Evolutionary conservation across 164 flowering plant species (phyloP), one percentile per base, ranked within the genome.

Genomic region (Protea cynaroides): DNA sequence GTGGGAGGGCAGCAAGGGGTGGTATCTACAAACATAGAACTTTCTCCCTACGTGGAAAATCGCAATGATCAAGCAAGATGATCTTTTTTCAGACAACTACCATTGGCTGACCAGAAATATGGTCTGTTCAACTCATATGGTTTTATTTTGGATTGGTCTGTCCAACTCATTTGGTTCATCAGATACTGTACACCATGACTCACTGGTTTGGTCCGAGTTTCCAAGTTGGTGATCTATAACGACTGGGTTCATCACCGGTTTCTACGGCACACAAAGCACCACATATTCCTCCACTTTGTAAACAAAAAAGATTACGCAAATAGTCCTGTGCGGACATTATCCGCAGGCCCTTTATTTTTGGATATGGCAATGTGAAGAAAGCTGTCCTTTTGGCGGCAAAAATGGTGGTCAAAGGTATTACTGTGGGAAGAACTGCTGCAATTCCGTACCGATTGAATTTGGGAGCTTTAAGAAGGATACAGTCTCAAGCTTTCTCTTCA

Each of bases 361-460:
- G 52, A n/a, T 15, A 1, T 49, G 52, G 52, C 18, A 14, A 46
- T 10, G 50, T 46, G 13, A 1, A 49, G n/a, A 18, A 4, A 12
- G 46, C 46, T 49, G 34, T 62, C 13, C 8, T 7, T 52, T n/a
- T 50, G n/a, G 73, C 68, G 72, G 72, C 71, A 24, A 71, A 58
- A 66, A 49, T 76, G 77, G 72, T 72, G 51, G 67, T 72, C 7
- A 72, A 78, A 38, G 23, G 66, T 24, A 46, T 71, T 0, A 57
- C 62, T 4, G 64, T 56, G 11, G 66, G 63, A 15, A 56, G 66
- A 71, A 58, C 71, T 29, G 34, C 60, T 47, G 22, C 40, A 34
- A 49, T 66, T 65, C 25, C 72, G 1, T 61, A 65, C 62, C 37
- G 59, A 13, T 57, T 59, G 2, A 69, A 65, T 55, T 65, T 71